Conservation (phyloP, 2,329 filamentous ascomycete genomes). For the Beauveria medogensis region DNA sequence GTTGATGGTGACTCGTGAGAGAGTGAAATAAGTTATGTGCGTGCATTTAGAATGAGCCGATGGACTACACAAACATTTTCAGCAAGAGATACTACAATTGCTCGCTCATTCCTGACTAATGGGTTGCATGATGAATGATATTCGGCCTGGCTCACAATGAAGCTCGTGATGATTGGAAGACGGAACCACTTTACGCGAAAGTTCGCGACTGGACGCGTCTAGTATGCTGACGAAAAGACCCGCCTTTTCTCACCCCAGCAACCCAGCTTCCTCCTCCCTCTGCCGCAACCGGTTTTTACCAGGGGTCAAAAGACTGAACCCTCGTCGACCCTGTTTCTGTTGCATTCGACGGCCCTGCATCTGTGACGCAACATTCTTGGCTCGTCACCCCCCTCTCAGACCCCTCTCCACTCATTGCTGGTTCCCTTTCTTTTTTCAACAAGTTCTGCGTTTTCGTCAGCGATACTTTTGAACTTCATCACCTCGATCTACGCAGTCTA, state of each 20-base stretch:
- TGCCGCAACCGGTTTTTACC: neutral
- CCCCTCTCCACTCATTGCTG: constrained; percentile 3
- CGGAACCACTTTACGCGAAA: constrained; percentile 14
- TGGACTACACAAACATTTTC: too few relatives aligned
- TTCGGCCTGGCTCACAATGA: too few relatives aligned
- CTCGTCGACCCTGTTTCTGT: constrained; percentile 1
- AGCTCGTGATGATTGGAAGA: too few relatives aligned
- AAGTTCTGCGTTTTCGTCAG: neutral
- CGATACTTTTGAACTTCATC: neutral
- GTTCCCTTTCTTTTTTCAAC: neutral
- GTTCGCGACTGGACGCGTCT: constrained; percentile 12
- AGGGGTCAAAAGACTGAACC: neutral
- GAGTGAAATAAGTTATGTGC: too few relatives aligned
- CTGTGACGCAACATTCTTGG: constrained; percentile 10
- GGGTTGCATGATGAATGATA: too few relatives aligned
- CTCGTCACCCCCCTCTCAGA: neutral
- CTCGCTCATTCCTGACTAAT: too few relatives aligned
- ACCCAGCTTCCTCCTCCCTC: neutral
- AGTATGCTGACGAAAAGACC: neutral
- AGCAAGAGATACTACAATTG: too few relatives aligned
- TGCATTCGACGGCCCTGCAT: constrained; percentile 1
- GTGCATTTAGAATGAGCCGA: too few relatives aligned
- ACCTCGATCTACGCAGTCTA: neutral
- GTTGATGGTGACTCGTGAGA: too few relatives aligned
- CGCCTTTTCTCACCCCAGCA: neutral